Conservation (phyloP, 805 yeast genomes). For the Limtongozyma cylindracea region DNA sequence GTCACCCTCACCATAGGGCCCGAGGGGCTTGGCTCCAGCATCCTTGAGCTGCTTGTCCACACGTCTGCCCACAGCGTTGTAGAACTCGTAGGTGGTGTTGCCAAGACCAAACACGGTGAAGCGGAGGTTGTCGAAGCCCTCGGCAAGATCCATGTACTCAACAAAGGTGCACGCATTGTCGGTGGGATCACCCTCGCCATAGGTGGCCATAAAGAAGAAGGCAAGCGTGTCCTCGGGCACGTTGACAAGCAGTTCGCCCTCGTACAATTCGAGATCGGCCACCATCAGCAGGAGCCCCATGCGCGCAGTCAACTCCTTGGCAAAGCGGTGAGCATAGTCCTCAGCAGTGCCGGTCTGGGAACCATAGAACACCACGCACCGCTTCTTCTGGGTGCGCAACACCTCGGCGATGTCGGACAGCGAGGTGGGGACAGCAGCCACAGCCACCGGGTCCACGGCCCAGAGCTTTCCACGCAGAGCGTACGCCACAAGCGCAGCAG, state of each 20-base stretch:
- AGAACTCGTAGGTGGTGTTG: slow-evolving; percentile 82
- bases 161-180: slow-evolving; percentile 75
- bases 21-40: slow-evolving; percentile 53
- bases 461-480: slow-evolving; percentile 10
- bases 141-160: slow-evolving; percentile 35
- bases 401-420: no score
- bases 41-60: slow-evolving; percentile 21
- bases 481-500: slow-evolving; percentile 41
- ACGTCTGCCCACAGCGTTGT: slow-evolving; percentile 58
- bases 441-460: slow-evolving; percentile 7
- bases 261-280: slow-evolving; percentile 76
- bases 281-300: slow-evolving; percentile 66
- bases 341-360: slow-evolving; percentile 99
- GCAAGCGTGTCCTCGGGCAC: slow-evolving; percentile 35
- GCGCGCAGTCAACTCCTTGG: slow-evolving; percentile 67
- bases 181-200: slow-evolving; percentile 98
- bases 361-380: slow-evolving; percentile 63
- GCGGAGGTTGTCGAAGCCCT: slow-evolving; percentile 26
- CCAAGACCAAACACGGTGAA: slow-evolving; percentile 80
- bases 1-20: slow-evolving; percentile 76
- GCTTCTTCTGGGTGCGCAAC: slow-evolving; percentile 35
- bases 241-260: slow-evolving; percentile 48
- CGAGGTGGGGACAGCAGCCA: slow-evolving; percentile 25
- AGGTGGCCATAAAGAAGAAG: slow-evolving; percentile 63
- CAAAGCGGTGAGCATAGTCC: slow-evolving; percentile 77